Percentiles rank a stretch among this genome's conserved stretches.
Evolutionary conservation across 2,329 filamentous ascomycete genomes (phyloP).

Genomic region (Calonectria hawksworthii): DNA sequence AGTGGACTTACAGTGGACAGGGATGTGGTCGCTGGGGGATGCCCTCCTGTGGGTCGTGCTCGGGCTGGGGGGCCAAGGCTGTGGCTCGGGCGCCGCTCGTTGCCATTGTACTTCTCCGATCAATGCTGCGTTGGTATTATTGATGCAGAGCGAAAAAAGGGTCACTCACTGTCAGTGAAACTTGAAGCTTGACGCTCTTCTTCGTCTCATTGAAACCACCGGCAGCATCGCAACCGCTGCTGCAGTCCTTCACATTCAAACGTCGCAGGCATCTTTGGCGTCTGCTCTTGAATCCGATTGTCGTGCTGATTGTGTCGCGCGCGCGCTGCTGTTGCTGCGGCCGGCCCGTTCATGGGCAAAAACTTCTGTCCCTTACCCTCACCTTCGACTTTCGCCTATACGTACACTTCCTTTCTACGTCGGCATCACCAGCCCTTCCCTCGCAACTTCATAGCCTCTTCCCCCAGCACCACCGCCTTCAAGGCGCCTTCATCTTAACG

Average conservation of each 20-base stretch:
- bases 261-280: conserved; percentile 25
- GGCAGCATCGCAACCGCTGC: conserved; percentile 26
- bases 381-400: conserved; percentile 43
- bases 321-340: conserved; percentile 39
- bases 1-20: conserved; percentile 35
- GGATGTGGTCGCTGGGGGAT: conserved; percentile 14
- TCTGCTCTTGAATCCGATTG: conserved; percentile 22
- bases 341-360: conserved; percentile 39
- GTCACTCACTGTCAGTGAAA: conserved; percentile 31
- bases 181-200: conserved; percentile 41
- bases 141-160: conserved; percentile 46
- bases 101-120: conserved; percentile 33
- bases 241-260: conserved; percentile 31
- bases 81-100: conserved; percentile 25
- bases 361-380: conserved; percentile 47
- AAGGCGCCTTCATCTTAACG: conserved; percentile 13
- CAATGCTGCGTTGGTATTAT: conserved; percentile 35
- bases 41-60: conserved; percentile 20
- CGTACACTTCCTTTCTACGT: conserved; percentile 41
- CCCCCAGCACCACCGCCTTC: conserved; percentile 5
- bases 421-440: conserved; percentile 33
- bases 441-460: conserved; percentile 30
- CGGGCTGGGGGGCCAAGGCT: conserved; percentile 26
- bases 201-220: conserved; percentile 41
- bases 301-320: conserved; percentile 31